Evolutionary conservation across 495 filamentous ascomycete genomes (phyloP), one percentile per base, ranked within the genome.

Genomic region (Podospora conica): DNA sequence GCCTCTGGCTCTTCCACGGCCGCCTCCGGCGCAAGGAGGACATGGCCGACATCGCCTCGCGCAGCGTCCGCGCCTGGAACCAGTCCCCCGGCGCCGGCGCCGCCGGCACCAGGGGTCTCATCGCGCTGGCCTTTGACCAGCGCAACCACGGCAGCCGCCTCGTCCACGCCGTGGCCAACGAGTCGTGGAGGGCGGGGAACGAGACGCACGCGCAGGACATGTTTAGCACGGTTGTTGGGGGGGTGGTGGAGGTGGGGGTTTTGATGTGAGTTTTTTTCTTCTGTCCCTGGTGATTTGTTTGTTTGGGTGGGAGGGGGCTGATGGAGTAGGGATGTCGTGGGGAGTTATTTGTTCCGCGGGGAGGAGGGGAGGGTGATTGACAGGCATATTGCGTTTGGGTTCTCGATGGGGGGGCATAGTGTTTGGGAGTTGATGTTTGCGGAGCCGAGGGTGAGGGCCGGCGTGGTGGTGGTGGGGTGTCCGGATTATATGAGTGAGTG

Each of bases 321-420:
- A 29, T 15, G 24, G 24, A 75, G 91, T 55, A 88, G 96, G 64
- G 88, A 90, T 65, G 83, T 90, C 60, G 78, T 97, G 3, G 86
- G 87, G n/a, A 83, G 86, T 0, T 96, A 91, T 69, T 79, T 93
- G 15, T 93, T 93, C 78, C 86, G 62, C 66, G 80, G 68, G 70
- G 79, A 62, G 66, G 80, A 67, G 9, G 62, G 60, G 23, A 78
- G 76, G 53, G 69, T 63, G n/a, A 85, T 96, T 62, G 82, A 85
- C 31, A 83, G 87, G 28, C 85, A 97, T 70, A 69, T 96, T 20
- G 88, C 89, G 3, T 78, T 95, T 7, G 95, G 95, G 0, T 82
- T 97, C 15, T 93, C 90, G 6, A 81, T 98, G 0, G 95, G 95
- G 9, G 95, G 91, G 3, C 95, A 98, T 73, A 87, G 90, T 22